These are phyloP conservation scores for Ziziphus jujuba DNA, from an alignment of 306 rosid genomes.

Conservation along the genomic window DNA sequence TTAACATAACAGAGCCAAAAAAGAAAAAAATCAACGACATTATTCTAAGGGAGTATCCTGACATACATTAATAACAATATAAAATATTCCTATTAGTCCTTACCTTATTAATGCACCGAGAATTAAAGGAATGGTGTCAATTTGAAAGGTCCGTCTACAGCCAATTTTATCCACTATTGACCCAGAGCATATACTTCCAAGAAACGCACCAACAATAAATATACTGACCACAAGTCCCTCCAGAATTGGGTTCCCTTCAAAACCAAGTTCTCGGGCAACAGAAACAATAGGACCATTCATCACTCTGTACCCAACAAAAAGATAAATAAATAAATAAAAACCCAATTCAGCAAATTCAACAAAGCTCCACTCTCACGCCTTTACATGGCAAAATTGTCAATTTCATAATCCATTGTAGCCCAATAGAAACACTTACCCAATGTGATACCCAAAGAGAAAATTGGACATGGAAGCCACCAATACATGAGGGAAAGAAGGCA, in stretches of 20 bases:
- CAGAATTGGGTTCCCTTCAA: conserved; percentile 69
- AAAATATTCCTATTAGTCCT: not conserved
- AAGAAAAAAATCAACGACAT: not conserved
- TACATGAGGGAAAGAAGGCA: conserved; percentile 79
- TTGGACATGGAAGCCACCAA: conserved; percentile 74
- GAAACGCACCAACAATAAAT: conserved; percentile 82
- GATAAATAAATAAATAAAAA: not conserved
- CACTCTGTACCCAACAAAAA: conserved; percentile 52
- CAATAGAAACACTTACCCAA: conserved; percentile 52
- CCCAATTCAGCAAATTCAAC: not conserved
- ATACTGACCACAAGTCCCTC: conserved; percentile 94
- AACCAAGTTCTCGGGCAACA: conserved; percentile 81
- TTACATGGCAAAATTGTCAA: not conserved
- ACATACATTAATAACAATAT: no score
- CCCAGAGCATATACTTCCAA: conserved; percentile 76
- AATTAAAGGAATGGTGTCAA: conserved; percentile 72
- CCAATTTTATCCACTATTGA: conserved; percentile 81
- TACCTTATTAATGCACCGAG: conserved; percentile 81
- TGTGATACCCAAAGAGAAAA: conserved; percentile 87
- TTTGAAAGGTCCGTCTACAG: conserved; percentile 74
- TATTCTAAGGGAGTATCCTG: not conserved
- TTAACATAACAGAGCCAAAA: not conserved
- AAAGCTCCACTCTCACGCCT: not conserved
- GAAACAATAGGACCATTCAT: conserved; percentile 90
- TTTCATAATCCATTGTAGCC: not conserved